A percentile compares a stretch with the other conserved stretches of the same genome.
Evolutionary conservation across 352 stramenopile species (phyloP).

Genomic region (Pythium diclinum): DNA sequence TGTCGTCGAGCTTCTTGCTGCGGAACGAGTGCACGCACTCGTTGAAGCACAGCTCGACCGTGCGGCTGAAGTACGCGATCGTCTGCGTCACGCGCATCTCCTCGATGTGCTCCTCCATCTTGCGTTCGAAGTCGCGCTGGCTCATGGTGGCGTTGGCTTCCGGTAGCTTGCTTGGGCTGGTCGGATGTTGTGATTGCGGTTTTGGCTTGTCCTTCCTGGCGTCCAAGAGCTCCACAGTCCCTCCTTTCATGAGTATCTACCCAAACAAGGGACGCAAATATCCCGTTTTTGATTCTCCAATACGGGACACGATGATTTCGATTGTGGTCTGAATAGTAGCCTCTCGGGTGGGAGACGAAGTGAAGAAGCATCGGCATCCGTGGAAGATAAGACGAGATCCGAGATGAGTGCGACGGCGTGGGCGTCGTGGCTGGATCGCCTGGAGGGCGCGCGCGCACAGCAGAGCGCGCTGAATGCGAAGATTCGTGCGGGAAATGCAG

Average conservation of each 20-base stretch:
- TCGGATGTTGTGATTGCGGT: not conserved
- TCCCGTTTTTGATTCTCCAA: constrained; percentile 2
- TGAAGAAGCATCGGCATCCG: constrained; percentile 20
- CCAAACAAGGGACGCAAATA: not conserved
- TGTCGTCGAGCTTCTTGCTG: constrained; percentile 90
- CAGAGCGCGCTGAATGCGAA: constrained; percentile 63
- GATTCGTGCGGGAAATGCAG: constrained; percentile 59
- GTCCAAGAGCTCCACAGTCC: constrained; percentile 28
- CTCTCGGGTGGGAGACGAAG: constrained; percentile 14
- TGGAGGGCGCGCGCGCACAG: constrained; percentile 71
- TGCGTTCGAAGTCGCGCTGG: constrained; percentile 85
- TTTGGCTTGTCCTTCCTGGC: not conserved
- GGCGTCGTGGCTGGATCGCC: constrained; percentile 76
- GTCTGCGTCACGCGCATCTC: constrained; percentile 89
- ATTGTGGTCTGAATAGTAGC: constrained; percentile 14
- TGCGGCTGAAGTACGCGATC: constrained; percentile 88
- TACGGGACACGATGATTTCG: not conserved
- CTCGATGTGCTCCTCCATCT: constrained; percentile 90
- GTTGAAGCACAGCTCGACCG: constrained; percentile 87
- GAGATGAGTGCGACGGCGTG: constrained; percentile 69
- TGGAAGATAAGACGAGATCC: constrained; percentile 23
- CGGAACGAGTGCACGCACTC: constrained; percentile 90
- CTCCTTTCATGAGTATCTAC: not conserved
- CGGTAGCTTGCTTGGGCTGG: constrained; percentile 2
- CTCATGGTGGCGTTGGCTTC: constrained; percentile 36